phyloP scores from a whole-genome alignment of 2,329 filamentous ascomycete genomes.

The Ustilaginoidea virens region DNA sequence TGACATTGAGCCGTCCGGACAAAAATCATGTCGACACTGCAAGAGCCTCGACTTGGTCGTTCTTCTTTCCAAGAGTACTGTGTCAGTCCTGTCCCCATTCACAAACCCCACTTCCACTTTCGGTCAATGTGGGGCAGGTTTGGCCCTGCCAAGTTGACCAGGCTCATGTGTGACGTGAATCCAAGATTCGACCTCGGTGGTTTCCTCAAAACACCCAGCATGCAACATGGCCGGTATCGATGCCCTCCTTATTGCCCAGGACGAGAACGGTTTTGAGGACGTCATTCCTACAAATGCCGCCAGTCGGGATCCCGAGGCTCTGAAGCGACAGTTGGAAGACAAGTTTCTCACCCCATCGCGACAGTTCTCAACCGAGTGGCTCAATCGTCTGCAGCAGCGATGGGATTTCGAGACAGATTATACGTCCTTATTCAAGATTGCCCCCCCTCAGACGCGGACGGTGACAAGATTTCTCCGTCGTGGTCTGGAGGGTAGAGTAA shows the following conservation, averaged over 20 bases:
- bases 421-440: constrained; percentile 70
- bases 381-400: constrained; percentile 73
- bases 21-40: too few relatives aligned
- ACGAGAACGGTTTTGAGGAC: too few relatives aligned
- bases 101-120: too few relatives aligned
- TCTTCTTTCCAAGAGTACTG: too few relatives aligned
- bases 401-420: constrained; percentile 78
- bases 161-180: not conserved
- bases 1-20: too few relatives aligned
- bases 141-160: too few relatives aligned
- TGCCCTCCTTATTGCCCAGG: constrained; percentile 16
- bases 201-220: not conserved
- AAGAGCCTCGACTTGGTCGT: too few relatives aligned
- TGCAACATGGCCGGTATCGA: constrained; percentile 19
- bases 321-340: constrained; percentile 57
- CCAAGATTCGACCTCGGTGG: constrained; percentile 1
- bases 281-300: too few relatives aligned
- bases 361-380: constrained; percentile 69
- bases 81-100: too few relatives aligned
- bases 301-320: constrained; percentile 36
- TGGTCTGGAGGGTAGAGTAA: constrained; percentile 82
- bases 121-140: too few relatives aligned
- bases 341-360: constrained; percentile 68
- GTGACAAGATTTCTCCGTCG: constrained; percentile 84
- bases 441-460: constrained; percentile 86